A percentile compares a stretch with the other conserved stretches of the same genome.
phyloP scores from a whole-genome alignment of 78 protist genomes.

The Dictyostelium intermedium region DNA sequence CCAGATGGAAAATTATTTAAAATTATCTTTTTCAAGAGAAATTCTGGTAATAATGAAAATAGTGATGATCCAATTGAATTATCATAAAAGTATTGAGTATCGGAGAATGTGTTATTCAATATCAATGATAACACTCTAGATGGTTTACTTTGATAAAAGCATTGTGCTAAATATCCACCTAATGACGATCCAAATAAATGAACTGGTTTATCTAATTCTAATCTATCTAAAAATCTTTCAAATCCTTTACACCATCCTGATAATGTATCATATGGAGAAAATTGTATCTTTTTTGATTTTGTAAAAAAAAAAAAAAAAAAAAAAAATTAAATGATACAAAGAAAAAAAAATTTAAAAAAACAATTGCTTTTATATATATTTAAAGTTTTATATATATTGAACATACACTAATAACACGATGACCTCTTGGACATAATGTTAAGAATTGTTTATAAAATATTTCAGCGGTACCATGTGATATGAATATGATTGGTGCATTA shows the following conservation, averaged over 20 bases:
- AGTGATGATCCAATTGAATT: slow-evolving; percentile 55
- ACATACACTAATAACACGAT: slow-evolving; percentile 51
- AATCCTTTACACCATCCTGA: slow-evolving; percentile 82
- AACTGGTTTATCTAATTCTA: slow-evolving; percentile 42
- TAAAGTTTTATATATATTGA: no score
- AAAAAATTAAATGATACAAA: no score
- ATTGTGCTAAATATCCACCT: slow-evolving; percentile 88
- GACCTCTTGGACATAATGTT: slow-evolving; percentile 81
- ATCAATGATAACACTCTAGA: slow-evolving; percentile 74
- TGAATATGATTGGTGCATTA: slow-evolving; percentile 15
- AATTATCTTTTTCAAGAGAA: slow-evolving; percentile 73
- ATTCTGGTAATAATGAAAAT: slow-evolving; percentile 83
- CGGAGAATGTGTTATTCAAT: slow-evolving; percentile 84
- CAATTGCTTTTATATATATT: background rate
- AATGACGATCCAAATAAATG: slow-evolving; percentile 86
- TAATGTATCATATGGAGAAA: slow-evolving; percentile 48
- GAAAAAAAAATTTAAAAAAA: no score
- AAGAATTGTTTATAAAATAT: slow-evolving; percentile 64
- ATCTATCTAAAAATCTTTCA: slow-evolving; percentile 59
- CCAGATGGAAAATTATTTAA: slow-evolving; percentile 76
- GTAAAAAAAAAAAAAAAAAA: no score
- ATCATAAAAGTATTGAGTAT: slow-evolving; percentile 62
- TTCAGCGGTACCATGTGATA: slow-evolving; percentile 71
- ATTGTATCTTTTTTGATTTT: slow-evolving; percentile 37
- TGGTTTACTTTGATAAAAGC: slow-evolving; percentile 57